These are phyloP conservation scores for Lathyrus oleraceus DNA, from an alignment of 306 rosid genomes.

Conservation along the genomic window DNA sequence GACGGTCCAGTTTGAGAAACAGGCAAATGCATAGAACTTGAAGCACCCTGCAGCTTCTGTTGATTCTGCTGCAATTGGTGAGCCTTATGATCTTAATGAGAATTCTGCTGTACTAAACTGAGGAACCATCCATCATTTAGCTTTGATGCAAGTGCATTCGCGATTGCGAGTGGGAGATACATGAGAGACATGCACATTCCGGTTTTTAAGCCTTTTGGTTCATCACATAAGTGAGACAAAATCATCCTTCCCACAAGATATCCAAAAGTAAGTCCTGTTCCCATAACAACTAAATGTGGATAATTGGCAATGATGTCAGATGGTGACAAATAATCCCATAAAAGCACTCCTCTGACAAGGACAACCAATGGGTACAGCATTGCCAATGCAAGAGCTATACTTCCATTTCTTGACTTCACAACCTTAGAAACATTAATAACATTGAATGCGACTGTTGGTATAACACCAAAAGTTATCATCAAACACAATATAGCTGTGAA, in stretches of 20 bases:
- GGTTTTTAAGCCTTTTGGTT: conserved; percentile 96
- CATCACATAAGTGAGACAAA: conserved; percentile 92
- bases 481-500: conserved; percentile 47
- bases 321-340: conserved; percentile 89
- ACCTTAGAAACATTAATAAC: conserved; percentile 72
- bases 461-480: conserved; percentile 74
- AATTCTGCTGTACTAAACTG: too few relatives aligned
- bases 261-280: conserved; percentile 91
- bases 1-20: too few relatives aligned
- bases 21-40: too few relatives aligned
- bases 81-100: too few relatives aligned
- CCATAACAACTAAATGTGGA: conserved; percentile 79
- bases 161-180: conserved; percentile 87
- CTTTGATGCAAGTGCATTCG: conserved; percentile 80
- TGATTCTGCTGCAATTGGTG: too few relatives aligned
- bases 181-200: conserved; percentile 98
- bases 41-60: too few relatives aligned
- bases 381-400: conserved; percentile 78
- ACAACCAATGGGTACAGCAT: conserved; percentile 85
- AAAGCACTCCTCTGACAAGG: conserved; percentile 73
- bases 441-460: conserved; percentile 78
- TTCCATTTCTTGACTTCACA: conserved; percentile 77
- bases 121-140: conserved; percentile 90
- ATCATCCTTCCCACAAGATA: conserved; percentile 97
- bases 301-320: conserved; percentile 63